Percentiles rank a stretch among this genome's conserved stretches.
These are phyloP conservation scores for Macaranga tanarius DNA, from an alignment of 441 rosid genomes.

Conservation along the genomic window DNA sequence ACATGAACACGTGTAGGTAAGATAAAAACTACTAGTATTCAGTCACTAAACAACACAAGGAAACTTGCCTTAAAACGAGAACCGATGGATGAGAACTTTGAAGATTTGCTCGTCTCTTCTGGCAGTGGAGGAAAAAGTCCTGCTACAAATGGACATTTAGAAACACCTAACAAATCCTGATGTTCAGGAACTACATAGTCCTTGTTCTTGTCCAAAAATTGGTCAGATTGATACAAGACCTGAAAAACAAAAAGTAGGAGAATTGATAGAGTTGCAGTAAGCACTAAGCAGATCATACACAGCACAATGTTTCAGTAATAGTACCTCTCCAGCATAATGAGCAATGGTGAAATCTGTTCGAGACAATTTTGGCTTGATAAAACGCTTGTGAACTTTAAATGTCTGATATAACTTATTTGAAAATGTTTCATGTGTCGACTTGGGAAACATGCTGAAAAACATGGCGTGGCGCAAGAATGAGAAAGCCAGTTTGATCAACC, in stretches of 20 bases:
- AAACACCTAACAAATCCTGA: constrained; percentile 80
- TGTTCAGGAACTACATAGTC: constrained; percentile 97
- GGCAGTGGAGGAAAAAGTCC: constrained; percentile 93
- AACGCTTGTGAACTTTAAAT: constrained; percentile 82
- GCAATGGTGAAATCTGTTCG: constrained; percentile 88
- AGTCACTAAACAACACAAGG: constrained; percentile 21
- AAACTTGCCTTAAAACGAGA: constrained; percentile 87
- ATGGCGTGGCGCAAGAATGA: constrained; percentile 16
- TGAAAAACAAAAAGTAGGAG: constrained; percentile 29
- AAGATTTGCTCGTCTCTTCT: constrained; percentile 87
- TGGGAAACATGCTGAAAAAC: constrained; percentile 92
- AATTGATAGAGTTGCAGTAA: not conserved
- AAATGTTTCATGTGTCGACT: constrained; percentile 98
- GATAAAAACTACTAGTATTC: not conserved
- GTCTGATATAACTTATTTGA: constrained; percentile 94
- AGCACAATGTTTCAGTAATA: constrained; percentile 1
- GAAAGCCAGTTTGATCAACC: constrained; percentile 14
- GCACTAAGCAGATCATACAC: not conserved
- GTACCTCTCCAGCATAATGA: constrained; percentile 99
- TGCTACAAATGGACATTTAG: constrained; percentile 82
- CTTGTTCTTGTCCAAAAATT: constrained; percentile 97
- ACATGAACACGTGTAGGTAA: not conserved
- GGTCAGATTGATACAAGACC: constrained; percentile 93
- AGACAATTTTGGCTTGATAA: constrained; percentile 92
- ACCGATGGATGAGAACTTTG: constrained; percentile 96